phyloP scores from a whole-genome alignment of 2,329 filamentous ascomycete genomes.

The Diplodia mutila region DNA sequence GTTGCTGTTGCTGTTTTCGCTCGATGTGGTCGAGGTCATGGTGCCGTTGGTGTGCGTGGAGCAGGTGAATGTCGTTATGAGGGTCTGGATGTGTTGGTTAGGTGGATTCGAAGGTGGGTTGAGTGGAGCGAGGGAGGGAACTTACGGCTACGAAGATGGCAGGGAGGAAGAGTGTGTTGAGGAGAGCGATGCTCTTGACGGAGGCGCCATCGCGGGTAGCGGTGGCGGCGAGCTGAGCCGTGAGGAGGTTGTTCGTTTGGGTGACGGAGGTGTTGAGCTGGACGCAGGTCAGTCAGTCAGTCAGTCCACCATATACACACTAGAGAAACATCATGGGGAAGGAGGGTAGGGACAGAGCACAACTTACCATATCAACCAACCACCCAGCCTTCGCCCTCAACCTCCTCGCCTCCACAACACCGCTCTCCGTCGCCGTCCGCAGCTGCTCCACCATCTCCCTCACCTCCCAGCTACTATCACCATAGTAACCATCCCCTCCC shows the following conservation, averaged over 20 bases:
- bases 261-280: slow-evolving; percentile 5
- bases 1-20: neutral
- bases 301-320: neutral
- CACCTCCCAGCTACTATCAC: neutral
- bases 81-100: neutral
- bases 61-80: slow-evolving; percentile 18
- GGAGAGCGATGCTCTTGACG: slow-evolving; percentile 46
- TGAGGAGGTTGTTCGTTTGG: slow-evolving; percentile 14
- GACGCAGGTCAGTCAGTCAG: neutral
- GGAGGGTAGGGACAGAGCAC: neutral
- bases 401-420: neutral
- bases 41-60: neutral
- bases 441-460: slow-evolving; percentile 12
- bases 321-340: neutral
- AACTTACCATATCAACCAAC: neutral
- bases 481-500: neutral
- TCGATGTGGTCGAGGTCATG: neutral
- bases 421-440: neutral
- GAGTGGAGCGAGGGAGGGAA: neutral
- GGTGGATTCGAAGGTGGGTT: neutral
- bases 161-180: slow-evolving; percentile 49
- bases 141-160: slow-evolving; percentile 45
- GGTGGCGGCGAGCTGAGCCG: slow-evolving; percentile 27
- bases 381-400: slow-evolving; percentile 2
- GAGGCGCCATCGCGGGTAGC: slow-evolving; percentile 39